Evolutionary conservation across 257 asterid genomes (phyloP).

Genomic region (Schizonepeta tenuifolia): DNA sequence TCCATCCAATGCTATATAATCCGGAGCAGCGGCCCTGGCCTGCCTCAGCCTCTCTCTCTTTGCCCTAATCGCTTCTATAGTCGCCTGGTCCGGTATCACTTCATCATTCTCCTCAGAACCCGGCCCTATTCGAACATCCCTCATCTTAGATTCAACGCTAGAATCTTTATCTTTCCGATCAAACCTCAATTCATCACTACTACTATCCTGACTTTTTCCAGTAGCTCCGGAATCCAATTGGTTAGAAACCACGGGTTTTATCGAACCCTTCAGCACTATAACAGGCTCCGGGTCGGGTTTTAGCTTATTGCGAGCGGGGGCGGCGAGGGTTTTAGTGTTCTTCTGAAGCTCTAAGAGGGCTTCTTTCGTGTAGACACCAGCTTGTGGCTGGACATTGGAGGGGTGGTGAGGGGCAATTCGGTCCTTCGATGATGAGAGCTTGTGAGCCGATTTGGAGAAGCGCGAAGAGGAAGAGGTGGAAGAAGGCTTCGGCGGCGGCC

Average conservation of each 20-base stretch:
- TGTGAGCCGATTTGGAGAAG: conserved; percentile 56
- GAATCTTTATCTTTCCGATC: conserved; percentile 33
- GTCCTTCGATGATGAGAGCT: conserved; percentile 62
- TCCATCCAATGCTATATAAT: conserved; percentile 82
- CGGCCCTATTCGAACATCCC: conserved; percentile 50
- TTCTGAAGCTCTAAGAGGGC: conserved; percentile 95
- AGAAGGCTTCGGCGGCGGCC: conserved; percentile 56
- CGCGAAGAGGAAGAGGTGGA: conserved; percentile 57
- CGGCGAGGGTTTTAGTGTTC: conserved; percentile 77
- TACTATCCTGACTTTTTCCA: conserved; percentile 35
- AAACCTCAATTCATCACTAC: conserved; percentile 38
- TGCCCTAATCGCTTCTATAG: conserved; percentile 77
- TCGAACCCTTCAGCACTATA: conserved; percentile 73
- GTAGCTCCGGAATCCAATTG: conserved; percentile 36
- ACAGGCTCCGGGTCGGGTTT: conserved; percentile 61
- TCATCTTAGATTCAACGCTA: conserved; percentile 45
- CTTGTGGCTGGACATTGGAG: conserved; percentile 92
- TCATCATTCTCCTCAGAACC: conserved; percentile 48
- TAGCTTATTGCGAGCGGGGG: conserved; percentile 55
- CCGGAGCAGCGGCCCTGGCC: conserved; percentile 80
- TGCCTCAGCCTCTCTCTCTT: conserved; percentile 90
- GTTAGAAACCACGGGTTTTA: conserved; percentile 51
- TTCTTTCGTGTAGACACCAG: conserved; percentile 90
- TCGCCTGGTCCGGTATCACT: conserved; percentile 69
- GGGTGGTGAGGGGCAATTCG: conserved; percentile 55